These are phyloP conservation scores for Sordariomycetes sp. DNA, from an alignment of 2,329 filamentous ascomycete genomes.

Conservation along the genomic window DNA sequence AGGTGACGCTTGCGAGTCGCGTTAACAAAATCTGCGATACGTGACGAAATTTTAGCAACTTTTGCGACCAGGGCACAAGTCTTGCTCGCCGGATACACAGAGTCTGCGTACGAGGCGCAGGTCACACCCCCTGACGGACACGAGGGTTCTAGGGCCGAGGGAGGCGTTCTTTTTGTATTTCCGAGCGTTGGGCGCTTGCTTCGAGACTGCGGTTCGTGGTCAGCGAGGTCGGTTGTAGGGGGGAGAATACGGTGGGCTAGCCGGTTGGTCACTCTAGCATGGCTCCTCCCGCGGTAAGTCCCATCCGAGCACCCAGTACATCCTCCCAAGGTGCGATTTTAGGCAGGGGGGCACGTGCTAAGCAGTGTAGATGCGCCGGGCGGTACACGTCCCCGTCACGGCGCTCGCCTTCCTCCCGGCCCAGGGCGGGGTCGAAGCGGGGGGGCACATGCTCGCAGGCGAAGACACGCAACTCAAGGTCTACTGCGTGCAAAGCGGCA, in stretches of 20 bases:
- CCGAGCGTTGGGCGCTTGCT: neutral
- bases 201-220: neutral
- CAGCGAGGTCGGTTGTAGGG: neutral
- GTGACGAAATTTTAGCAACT: too few species aligned
- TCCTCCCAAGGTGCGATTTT: neutral
- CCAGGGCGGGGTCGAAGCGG: constrained; percentile 6
- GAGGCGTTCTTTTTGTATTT: neutral
- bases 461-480: constrained; percentile 46
- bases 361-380: neutral
- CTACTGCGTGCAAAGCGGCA: constrained; percentile 26
- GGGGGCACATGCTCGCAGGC: constrained; percentile 37
- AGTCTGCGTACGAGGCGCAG: neutral
- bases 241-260: neutral
- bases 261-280: neutral
- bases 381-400: constrained; percentile 36
- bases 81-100: neutral
- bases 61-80: neutral
- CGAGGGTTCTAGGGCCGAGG: neutral
- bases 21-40: neutral
- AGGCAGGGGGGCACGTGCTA: neutral
- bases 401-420: constrained; percentile 38
- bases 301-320: neutral
- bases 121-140: neutral
- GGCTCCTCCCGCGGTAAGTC: neutral
- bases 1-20: neutral